These are phyloP conservation scores for Lodderomyces metapsilosis DNA, from an alignment of 1,139 yeast genomes.

Conservation along the genomic window DNA sequence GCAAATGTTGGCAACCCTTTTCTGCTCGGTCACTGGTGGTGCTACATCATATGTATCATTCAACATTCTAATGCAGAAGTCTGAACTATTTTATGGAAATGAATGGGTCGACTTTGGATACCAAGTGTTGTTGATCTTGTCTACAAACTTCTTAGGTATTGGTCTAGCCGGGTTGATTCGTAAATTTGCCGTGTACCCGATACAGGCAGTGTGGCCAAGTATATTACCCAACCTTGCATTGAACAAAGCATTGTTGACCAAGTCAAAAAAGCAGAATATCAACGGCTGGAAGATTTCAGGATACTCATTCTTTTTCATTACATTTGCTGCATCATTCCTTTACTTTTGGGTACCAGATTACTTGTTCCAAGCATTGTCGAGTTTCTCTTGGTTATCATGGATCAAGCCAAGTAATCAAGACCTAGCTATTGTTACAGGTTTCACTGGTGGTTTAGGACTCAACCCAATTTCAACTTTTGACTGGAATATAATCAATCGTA, in stretches of 20 bases:
- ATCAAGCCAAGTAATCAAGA: slow-evolving; percentile 29
- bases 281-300: too few relatives aligned
- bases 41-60: slow-evolving; percentile 28
- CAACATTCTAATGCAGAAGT: too few relatives aligned
- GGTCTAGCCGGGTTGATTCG: slow-evolving; percentile 64
- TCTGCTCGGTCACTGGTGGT: slow-evolving; percentile 31
- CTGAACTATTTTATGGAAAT: slow-evolving; percentile 37
- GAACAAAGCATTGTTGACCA: too few relatives aligned
- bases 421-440: slow-evolving; percentile 59
- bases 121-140: slow-evolving; percentile 44
- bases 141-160: slow-evolving; percentile 61
- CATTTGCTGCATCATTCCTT: slow-evolving; percentile 29
- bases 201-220: slow-evolving; percentile 57
- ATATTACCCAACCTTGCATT: slow-evolving; percentile 56
- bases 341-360: too few relatives aligned
- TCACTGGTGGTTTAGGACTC: slow-evolving; percentile 50
- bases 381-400: slow-evolving; percentile 42
- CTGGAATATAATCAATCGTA: slow-evolving; percentile 37
- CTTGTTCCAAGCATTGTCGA: slow-evolving; percentile 28
- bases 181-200: slow-evolving; percentile 58
- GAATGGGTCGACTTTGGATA: slow-evolving; percentile 51
- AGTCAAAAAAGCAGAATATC: slow-evolving; percentile 43
- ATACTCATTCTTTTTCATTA: slow-evolving; percentile 29
- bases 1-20: slow-evolving; percentile 26
- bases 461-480: slow-evolving; percentile 58